Percentiles rank a stretch among this genome's conserved stretches.
Conservation (phyloP, 2,329 filamentous ascomycete genomes). For the Beauveria sp. region DNA sequence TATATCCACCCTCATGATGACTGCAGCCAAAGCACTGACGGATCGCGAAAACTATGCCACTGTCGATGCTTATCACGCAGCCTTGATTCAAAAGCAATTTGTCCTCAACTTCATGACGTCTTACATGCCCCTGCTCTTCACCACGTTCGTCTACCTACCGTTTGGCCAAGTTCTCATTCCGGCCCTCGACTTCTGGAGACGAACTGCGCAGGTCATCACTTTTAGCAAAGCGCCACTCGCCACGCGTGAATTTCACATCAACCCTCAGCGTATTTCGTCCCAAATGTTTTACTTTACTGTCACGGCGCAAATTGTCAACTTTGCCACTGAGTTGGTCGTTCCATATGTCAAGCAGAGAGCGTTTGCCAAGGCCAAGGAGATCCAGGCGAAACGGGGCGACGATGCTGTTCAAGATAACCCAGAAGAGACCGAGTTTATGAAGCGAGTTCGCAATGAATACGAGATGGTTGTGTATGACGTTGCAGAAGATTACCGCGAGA, state of each 20-base stretch:
- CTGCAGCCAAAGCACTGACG: constrained; percentile 68
- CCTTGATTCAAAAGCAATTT: constrained; percentile 87
- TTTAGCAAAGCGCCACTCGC: constrained; percentile 66
- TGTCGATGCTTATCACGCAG: constrained; percentile 69
- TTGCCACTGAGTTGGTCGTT: constrained; percentile 75
- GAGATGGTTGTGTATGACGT: constrained; percentile 83
- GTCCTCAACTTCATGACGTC: constrained; percentile 95
- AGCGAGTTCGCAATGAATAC: constrained; percentile 74
- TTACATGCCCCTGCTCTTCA: constrained; percentile 85
- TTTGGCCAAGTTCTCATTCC: constrained; percentile 81
- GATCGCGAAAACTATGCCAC: constrained; percentile 90
- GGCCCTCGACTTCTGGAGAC: constrained; percentile 73
- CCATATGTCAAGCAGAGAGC: constrained; percentile 77
- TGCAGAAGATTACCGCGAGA: constrained; percentile 82
- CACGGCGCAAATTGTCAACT: constrained; percentile 84
- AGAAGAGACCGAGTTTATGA: constrained; percentile 74
- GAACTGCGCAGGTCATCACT: constrained; percentile 66
- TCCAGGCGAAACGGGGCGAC: constrained; percentile 50
- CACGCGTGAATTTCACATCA: constrained; percentile 65
- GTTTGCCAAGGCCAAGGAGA: constrained; percentile 70
- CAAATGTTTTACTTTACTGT: constrained; percentile 96
- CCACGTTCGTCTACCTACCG: constrained; percentile 88
- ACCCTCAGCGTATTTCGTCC: constrained; percentile 73
- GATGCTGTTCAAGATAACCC: constrained; percentile 53
- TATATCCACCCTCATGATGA: constrained; percentile 66